Conservation (phyloP, 768 basidiomycete genomes). For the Phylloporus arenicola region DNA sequence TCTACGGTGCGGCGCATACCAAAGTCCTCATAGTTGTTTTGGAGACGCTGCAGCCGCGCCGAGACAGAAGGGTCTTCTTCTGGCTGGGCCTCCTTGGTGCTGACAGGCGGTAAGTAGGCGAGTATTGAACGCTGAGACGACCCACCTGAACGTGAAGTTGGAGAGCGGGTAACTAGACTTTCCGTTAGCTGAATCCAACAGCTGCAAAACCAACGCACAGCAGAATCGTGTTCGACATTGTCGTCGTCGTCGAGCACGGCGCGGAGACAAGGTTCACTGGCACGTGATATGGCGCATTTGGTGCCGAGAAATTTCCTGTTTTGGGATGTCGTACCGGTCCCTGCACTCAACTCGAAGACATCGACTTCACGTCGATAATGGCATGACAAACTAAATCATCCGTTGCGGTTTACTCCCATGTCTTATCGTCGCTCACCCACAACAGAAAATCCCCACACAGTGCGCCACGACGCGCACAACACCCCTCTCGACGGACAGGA, state of each 20-base stretch:
- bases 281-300: slow-evolving; percentile 11
- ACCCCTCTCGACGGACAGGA: background rate
- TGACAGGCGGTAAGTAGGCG: slow-evolving; percentile 28
- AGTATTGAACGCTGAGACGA: slow-evolving; percentile 1
- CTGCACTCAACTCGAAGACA: background rate
- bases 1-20: slow-evolving; percentile 97
- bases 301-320: slow-evolving; percentile 6
- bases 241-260: slow-evolving; percentile 18
- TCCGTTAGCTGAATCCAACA: background rate
- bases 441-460: background rate
- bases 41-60: slow-evolving; percentile 87
- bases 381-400: background rate
- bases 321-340: background rate
- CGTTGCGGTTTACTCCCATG: slow-evolving; percentile 8
- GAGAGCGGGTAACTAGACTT: slow-evolving; percentile 68
- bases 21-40: slow-evolving; percentile 95
- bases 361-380: slow-evolving; percentile 1
- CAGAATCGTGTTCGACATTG: slow-evolving; percentile 51
- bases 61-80: slow-evolving; percentile 97
- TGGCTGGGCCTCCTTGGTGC: slow-evolving; percentile 93
- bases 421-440: background rate
- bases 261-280: background rate
- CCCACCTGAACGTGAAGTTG: slow-evolving; percentile 87
- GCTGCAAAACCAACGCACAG: slow-evolving; percentile 29
- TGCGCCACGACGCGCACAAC: background rate